Evolutionary conservation across 2,329 filamentous ascomycete species (phyloP), one percentile per base, ranked within the genome.

Genomic region (Alternaria alternata): DNA sequence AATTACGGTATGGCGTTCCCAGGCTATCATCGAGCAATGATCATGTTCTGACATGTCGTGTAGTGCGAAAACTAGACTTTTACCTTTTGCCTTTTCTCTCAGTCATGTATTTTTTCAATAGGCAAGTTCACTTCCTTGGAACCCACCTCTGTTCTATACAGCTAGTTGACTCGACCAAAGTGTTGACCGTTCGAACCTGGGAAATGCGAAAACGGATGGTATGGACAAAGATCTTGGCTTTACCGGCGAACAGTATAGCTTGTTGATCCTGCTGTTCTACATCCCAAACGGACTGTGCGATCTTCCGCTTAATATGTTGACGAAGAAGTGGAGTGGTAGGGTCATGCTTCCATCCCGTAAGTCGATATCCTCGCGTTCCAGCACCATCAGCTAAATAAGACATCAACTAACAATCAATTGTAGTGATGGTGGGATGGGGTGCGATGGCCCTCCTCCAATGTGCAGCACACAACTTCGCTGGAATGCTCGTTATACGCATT

Each of bases 161-260:
- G 70, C 69, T 49, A 74, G 61, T 80, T 83, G 71, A 74, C 62
- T 83, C 55, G 82, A 83, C 54, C 60, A 77, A 39, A 67, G 61
- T 5, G 68, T 36, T 36, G 32, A 36, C 32, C 32, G 32, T 14
- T 36, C 32, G 32, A 36, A 36, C 32, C 71, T 86, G 2, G 81
- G 81, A 26, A 84, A 84, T 52, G 82, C 84, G 0, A 83, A 85
- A 61, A 85, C 83, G 0, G 82, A 84, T 54, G 82, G 82, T 5
- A 73, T 82, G 36, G 79, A 81, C n/a, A 65, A 70, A 18, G 83
- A 85, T 48, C 73, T 79, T 49, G 75, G 63, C 56, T 84, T 81
- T 59, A 78, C 68, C 0, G 81, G 79, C 11, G 75, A 83, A 38
- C 59, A 72, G 56, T 83, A 81, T 58, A 81, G 78, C 0, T 66